A percentile compares a stretch with the other conserved stretches of the same genome.
These are phyloP conservation scores for Malassezia yamatoensis DNA, from an alignment of 1,284 basidiomycete species.

Conservation along the genomic window DNA sequence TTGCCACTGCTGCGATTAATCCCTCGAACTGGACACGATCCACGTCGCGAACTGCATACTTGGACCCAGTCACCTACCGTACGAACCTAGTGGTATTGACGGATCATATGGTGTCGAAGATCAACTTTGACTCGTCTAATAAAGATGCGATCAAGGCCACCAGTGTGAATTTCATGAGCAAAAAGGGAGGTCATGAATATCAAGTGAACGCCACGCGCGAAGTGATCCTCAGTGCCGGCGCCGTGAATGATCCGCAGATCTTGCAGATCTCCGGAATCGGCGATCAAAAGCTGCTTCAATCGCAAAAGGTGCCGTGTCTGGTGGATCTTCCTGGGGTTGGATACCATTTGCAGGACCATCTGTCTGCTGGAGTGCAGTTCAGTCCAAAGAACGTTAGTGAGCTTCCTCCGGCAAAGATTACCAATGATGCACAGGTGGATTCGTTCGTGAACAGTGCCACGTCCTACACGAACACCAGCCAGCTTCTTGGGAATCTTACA, in stretches of 20 bases:
- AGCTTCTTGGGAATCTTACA: slow-evolving; percentile 45
- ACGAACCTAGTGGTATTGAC: slow-evolving; percentile 59
- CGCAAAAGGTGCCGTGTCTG: slow-evolving; percentile 52
- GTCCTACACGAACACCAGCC: slow-evolving; percentile 58
- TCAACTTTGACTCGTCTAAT: slow-evolving; percentile 53
- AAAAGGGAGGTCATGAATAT: slow-evolving; percentile 28
- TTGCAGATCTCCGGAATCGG: slow-evolving; percentile 64
- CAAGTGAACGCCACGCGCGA: slow-evolving; percentile 55
- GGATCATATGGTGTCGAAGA: slow-evolving; percentile 57
- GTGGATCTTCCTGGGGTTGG: slow-evolving; percentile 63
- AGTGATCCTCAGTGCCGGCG: slow-evolving; percentile 52
- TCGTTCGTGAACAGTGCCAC: slow-evolving; percentile 62
- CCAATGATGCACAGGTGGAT: slow-evolving; percentile 51
- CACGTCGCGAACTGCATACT: slow-evolving; percentile 61
- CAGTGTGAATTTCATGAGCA: slow-evolving; percentile 55
- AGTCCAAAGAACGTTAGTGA: slow-evolving; percentile 52
- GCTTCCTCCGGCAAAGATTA: slow-evolving; percentile 22
- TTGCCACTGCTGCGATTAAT: slow-evolving; percentile 60
- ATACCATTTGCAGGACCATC: slow-evolving; percentile 62
- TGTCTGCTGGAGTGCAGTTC: slow-evolving; percentile 52
- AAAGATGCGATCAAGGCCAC: slow-evolving; percentile 52
- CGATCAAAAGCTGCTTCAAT: slow-evolving; percentile 52
- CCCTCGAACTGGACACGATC: slow-evolving; percentile 59
- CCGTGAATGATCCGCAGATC: slow-evolving; percentile 52
- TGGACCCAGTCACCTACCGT: slow-evolving; percentile 57